These are phyloP conservation scores for Exophiala calicioides DNA, from an alignment of 2,329 filamentous ascomycete species.

Conservation along the genomic window DNA sequence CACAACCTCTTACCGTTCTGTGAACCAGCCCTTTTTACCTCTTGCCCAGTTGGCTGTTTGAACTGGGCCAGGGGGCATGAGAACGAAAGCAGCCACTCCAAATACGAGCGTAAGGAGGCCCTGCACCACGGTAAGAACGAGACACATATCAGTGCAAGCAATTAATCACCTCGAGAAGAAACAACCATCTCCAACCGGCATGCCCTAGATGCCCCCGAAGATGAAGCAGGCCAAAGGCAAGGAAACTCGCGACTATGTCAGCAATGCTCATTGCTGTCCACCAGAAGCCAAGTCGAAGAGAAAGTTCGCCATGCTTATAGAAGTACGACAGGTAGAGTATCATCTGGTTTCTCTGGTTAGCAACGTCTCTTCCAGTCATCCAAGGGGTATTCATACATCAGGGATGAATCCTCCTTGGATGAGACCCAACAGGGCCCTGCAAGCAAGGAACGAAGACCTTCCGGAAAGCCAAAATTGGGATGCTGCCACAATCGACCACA, in stretches of 20 bases:
- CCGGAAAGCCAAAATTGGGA: constrained; percentile 55
- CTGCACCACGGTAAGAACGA: constrained; percentile 26
- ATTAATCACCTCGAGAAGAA: constrained; percentile 40
- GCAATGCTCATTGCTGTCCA: constrained; percentile 48
- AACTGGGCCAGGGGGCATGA: constrained; percentile 41
- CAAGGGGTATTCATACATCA: constrained; percentile 19
- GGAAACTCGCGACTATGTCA: constrained; percentile 47
- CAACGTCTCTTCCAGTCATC: no score
- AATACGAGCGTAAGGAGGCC: constrained; percentile 46
- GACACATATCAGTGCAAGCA: constrained; percentile 36
- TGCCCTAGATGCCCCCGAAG: constrained; percentile 34
- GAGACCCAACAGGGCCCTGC: constrained; percentile 50
- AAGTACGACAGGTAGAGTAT: constrained; percentile 43
- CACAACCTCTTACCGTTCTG: constrained; percentile 42
- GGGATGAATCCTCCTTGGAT: constrained; percentile 54
- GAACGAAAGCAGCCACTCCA: constrained; percentile 45
- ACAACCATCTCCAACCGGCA: constrained; percentile 33
- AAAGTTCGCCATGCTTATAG: constrained; percentile 39
- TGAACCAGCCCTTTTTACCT: constrained; percentile 62
- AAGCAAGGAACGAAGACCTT: constrained; percentile 44
- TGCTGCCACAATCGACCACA: constrained; percentile 57
- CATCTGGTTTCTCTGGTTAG: no score
- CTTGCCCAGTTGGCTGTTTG: constrained; percentile 59
- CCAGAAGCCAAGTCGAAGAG: constrained; percentile 41
- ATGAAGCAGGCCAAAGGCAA: constrained; percentile 45